A percentile compares a stretch with the other conserved stretches of the same genome.
phyloP scores from a whole-genome alignment of 345 rosid species.

The Camelina laxa region DNA sequence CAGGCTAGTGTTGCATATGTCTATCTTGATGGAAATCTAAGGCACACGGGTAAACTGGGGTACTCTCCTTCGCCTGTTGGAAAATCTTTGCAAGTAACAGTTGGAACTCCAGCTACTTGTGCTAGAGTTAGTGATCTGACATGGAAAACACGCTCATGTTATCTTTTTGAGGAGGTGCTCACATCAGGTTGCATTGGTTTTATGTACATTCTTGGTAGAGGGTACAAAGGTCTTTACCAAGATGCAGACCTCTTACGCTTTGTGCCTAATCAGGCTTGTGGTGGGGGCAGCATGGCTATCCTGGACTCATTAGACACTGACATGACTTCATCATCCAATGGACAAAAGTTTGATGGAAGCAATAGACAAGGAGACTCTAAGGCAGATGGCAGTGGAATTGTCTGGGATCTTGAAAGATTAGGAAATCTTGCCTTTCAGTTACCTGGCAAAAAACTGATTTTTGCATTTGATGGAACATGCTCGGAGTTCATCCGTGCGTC shows the following conservation, averaged over 20 bases:
- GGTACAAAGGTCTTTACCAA: slow-evolving; percentile 96
- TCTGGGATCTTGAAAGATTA: slow-evolving; percentile 96
- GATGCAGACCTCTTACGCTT: slow-evolving; percentile 92
- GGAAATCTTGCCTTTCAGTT: slow-evolving; percentile 87
- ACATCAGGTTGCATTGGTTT: slow-evolving; percentile 93
- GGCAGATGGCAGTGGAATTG: slow-evolving; percentile 98
- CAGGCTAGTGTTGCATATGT: slow-evolving; percentile 98
- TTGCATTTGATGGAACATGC: slow-evolving; percentile 97
- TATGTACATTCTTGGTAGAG: slow-evolving; percentile 98
- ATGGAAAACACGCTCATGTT: slow-evolving; percentile 97
- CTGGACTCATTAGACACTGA: slow-evolving; percentile 88
- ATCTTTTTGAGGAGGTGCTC: slow-evolving; percentile 99
- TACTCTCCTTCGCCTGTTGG: slow-evolving; percentile 98
- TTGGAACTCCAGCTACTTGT: slow-evolving; percentile 86
- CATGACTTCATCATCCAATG: slow-evolving; percentile 60
- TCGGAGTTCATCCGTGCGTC: slow-evolving; percentile 79
- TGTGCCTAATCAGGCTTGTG: slow-evolving; percentile 99
- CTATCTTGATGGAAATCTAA: slow-evolving; percentile 94
- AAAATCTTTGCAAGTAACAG: slow-evolving; percentile 88
- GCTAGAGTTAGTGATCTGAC: slow-evolving; percentile 80
- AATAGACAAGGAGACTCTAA: slow-evolving; percentile 77
- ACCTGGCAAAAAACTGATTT: slow-evolving; percentile 95
- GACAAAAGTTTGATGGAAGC: slow-evolving; percentile 70
- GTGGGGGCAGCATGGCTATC: slow-evolving; percentile 99
- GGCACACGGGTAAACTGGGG: slow-evolving; percentile 96